Percentiles rank a stretch among this genome's conserved stretches.
Evolutionary conservation across 2,329 filamentous ascomycete genomes (phyloP).

Genomic region (Emmonsiellopsis sp.): DNA sequence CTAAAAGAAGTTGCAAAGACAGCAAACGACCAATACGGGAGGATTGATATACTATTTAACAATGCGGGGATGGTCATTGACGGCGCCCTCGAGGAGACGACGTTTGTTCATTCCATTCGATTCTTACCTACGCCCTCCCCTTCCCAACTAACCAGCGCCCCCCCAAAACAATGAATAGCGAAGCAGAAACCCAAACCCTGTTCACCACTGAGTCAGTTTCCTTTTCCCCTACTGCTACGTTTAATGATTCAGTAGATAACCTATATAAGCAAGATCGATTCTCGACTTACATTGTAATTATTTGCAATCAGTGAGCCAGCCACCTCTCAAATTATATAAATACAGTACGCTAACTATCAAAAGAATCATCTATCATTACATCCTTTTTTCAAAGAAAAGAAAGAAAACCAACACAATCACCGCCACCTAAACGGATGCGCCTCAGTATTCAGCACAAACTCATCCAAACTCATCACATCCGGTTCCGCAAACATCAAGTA

Average conservation of each 20-base stretch:
- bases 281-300: too few species aligned
- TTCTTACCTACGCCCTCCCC: not conserved
- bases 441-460: slow-evolving; percentile 54
- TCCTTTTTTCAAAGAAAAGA: too few species aligned
- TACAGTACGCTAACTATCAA: too few species aligned
- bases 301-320: too few species aligned
- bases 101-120: too few species aligned
- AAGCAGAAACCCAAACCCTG: slow-evolving; percentile 16
- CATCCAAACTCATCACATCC: slow-evolving; percentile 53
- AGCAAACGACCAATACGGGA: slow-evolving; percentile 14
- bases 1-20: slow-evolving; percentile 13
- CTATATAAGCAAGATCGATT: too few species aligned
- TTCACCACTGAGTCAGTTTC: slow-evolving; percentile 17
- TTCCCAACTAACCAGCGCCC: not conserved
- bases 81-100: slow-evolving; percentile 6
- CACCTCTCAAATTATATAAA: too few species aligned
- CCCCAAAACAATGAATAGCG: not conserved
- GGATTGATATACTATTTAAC: slow-evolving; percentile 27
- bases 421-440: slow-evolving; percentile 39
- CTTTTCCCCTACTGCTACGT: too few species aligned
- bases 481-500: slow-evolving; percentile 68
- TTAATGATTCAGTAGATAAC: too few species aligned
- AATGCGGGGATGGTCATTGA: slow-evolving; percentile 23
- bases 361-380: too few species aligned
- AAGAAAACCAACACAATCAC: too few species aligned